Evolutionary conservation across 805 yeast genomes (phyloP).

Genomic region (Cyberlindnera japonica): DNA sequence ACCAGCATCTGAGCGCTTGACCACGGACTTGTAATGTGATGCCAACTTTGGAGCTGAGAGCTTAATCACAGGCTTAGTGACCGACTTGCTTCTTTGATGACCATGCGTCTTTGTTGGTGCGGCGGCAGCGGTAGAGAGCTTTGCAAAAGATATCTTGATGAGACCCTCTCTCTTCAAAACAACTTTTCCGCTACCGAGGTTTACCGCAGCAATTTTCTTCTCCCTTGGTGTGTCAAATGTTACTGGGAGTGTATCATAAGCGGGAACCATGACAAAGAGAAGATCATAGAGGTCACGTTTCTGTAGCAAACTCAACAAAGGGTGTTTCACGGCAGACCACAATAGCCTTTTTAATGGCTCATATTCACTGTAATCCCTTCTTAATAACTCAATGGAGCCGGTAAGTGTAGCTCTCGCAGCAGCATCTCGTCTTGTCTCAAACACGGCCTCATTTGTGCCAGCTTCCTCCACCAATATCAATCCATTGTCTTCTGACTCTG

Average conservation of each 20-base stretch:
- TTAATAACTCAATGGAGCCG: constrained; percentile 62
- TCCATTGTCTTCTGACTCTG: constrained; percentile 31
- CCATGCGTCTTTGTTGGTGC: background rate
- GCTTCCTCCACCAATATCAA: constrained; percentile 58
- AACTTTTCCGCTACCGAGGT: constrained; percentile 50
- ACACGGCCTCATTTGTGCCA: constrained; percentile 34
- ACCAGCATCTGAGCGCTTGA: constrained; percentile 20
- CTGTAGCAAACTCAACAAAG: constrained; percentile 53
- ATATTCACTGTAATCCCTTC: constrained; percentile 52
- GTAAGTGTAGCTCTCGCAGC: constrained; percentile 59
- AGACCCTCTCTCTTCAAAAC: constrained; percentile 53
- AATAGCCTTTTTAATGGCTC: constrained; percentile 55
- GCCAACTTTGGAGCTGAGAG: background rate
- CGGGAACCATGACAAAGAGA: constrained; percentile 60
- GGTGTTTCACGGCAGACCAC: constrained; percentile 69
- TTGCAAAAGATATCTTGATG: constrained; percentile 15
- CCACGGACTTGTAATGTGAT: constrained; percentile 16
- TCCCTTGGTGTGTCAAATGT: constrained; percentile 63
- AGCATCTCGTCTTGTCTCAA: constrained; percentile 56
- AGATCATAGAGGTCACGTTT: constrained; percentile 62
- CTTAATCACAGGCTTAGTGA: constrained; percentile 1
- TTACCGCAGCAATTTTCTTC: constrained; percentile 58
- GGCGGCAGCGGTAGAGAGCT: constrained; percentile 9
- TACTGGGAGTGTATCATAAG: constrained; percentile 59
- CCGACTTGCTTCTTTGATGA: constrained; percentile 2